Base-by-base conservation (phyloP, 805 yeast genomes). In the Wickerhamomyces subpelliculosus region DNA sequence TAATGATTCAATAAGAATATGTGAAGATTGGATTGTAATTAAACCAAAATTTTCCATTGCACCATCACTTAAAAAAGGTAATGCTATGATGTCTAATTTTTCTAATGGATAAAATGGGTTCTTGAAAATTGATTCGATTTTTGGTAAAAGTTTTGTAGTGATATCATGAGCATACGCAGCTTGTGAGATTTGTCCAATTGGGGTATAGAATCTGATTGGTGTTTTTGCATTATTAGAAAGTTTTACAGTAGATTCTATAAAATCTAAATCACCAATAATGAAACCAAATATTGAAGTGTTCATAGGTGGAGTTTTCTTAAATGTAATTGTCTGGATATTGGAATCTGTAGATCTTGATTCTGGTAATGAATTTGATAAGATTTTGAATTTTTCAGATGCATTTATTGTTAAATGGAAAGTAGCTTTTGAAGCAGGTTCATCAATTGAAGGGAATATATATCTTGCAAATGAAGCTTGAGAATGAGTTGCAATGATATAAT, bases 31-130 rank as follows among this genome's bases (percentile, higher is more conserved):
- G 8, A 80, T 66, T 3, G 82, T 73, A 36, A 84, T 68, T 60
- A 81, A 59, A 4, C 86, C 84, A 74, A 82, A 79, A 54, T 84
- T 83, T 54, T 84, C 94, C 78, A 82, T 84, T 3, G 85, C 94
- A 41, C 84, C 84, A 54, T 83, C 90, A 22, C 77, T 68, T 39
- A 84, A 62, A 48, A 78, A 80, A 9, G 93, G 93, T 8, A 84
- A 56, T 1, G 84, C 73, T 4, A 79, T 73, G 34, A 84, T 60
- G 52, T 84, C 93, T 20, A 84, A 58, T 47, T 84, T 84, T 3
- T 67, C 60, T 41, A 80, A 58, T 1, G 90, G 90, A 49, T 68
- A 82, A 1, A 51, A 46, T 11, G 48, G 49, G 1, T 67, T 64
- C 35, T 81, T 69, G 24, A 67, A 62, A 0, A 54, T 34, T 35